A percentile compares a stretch with the other conserved stretches of the same genome.
phyloP scores from a whole-genome alignment of 495 filamentous ascomycete species.

The Penicillium canariense region DNA sequence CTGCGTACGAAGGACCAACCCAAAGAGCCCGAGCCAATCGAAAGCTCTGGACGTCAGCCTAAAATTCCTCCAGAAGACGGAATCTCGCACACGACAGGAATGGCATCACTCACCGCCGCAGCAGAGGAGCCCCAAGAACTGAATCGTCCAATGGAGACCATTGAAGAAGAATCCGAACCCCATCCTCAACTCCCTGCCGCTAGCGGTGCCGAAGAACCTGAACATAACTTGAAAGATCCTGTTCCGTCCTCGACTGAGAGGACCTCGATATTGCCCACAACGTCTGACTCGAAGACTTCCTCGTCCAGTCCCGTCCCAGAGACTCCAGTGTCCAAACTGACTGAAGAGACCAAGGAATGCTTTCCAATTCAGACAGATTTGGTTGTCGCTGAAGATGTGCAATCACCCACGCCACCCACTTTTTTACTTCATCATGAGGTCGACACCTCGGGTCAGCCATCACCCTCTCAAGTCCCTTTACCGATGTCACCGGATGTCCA shows the following conservation, averaged over 20 bases:
- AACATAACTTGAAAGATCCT: neutral
- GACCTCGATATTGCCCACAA: neutral
- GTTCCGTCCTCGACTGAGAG: neutral
- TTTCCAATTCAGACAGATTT: neutral
- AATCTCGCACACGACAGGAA: neutral
- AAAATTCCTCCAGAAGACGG: conserved; percentile 2
- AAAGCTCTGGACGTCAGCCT: neutral
- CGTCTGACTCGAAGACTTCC: neutral
- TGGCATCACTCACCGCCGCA: neutral
- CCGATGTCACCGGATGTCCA: conserved; percentile 6
- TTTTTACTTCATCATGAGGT: conserved; percentile 4
- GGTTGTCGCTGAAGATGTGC: conserved; percentile 8
- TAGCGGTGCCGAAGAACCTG: neutral
- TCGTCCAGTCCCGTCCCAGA: neutral
- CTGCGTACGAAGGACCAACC: conserved; percentile 20
- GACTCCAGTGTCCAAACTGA: neutral
- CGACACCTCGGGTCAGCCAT: neutral
- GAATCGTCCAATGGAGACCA: conserved; percentile 25
- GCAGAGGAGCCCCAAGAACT: neutral
- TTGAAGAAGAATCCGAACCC: conserved; percentile 22
- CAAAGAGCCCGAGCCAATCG: conserved; percentile 1
- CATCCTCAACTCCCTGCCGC: neutral
- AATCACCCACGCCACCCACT: conserved; percentile 17
- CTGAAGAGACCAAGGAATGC: neutral
- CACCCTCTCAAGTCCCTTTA: conserved; percentile 8